A percentile compares a stretch with the other conserved stretches of the same genome.
Conservation (phyloP, 2,329 filamentous ascomycete species). For the Teratosphaeria pseudoeucalypti region DNA sequence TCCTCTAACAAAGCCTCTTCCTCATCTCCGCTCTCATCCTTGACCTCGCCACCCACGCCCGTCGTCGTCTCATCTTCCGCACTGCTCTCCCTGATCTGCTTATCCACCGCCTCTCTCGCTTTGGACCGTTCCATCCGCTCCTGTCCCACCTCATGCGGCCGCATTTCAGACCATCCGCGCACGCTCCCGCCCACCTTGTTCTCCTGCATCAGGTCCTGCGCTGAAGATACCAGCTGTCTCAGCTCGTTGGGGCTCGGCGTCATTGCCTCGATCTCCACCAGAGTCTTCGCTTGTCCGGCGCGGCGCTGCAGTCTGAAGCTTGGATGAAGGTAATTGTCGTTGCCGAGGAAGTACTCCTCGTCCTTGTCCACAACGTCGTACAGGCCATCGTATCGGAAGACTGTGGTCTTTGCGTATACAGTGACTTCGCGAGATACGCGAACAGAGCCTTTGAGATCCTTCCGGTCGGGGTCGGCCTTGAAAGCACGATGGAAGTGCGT, state of each 20-base stretch:
- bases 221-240: not conserved
- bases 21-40: not conserved
- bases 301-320: not conserved
- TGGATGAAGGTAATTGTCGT: not conserved
- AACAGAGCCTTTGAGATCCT: not conserved
- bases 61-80: not conserved
- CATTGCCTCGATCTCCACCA: not conserved
- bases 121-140: not conserved
- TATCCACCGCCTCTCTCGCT: not conserved
- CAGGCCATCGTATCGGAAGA: not conserved
- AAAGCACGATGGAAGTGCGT: not conserved
- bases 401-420: not conserved
- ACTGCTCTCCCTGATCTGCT: not conserved
- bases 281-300: not conserved
- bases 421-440: not conserved
- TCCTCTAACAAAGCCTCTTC: not conserved
- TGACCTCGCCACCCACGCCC: not conserved
- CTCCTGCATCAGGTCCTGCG: not conserved
- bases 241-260: not conserved
- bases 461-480: not conserved
- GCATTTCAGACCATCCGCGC: not conserved
- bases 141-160: not conserved
- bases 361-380: not conserved
- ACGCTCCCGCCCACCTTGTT: not conserved
- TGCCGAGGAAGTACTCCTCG: not conserved